Percentiles rank a stretch among this genome's conserved stretches.
Evolutionary conservation across 2,329 filamentous ascomycete genomes (phyloP).

Genomic region (Ophioceras dolichostomum): DNA sequence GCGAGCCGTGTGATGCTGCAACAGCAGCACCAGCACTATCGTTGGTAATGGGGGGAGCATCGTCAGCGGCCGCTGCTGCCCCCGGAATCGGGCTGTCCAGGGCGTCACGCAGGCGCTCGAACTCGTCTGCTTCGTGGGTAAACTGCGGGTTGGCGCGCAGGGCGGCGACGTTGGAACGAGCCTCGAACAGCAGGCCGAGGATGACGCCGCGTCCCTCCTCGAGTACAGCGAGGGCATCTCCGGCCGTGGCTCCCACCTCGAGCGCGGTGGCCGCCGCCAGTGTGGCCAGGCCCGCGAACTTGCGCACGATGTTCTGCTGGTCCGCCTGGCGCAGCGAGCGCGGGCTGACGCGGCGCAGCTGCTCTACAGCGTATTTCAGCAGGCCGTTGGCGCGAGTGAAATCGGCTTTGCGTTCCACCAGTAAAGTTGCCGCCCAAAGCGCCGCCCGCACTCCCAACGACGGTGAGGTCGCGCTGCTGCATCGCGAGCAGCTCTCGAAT

Average conservation of each 20-base stretch:
- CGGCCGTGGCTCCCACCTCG: not conserved
- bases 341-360: not conserved
- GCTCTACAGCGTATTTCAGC: not conserved
- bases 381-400: not conserved
- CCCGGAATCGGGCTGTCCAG: not conserved
- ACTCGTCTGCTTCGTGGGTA: not conserved
- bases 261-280: not conserved
- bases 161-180: not conserved
- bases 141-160: not conserved
- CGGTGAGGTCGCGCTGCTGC: not conserved
- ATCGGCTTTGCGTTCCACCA: not conserved
- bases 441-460: not conserved
- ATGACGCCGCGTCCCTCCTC: not conserved
- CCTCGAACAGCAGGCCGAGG: not conserved
- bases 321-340: not conserved
- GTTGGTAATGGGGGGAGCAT: too few relatives aligned
- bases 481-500: not conserved
- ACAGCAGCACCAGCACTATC: too few relatives aligned
- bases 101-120: not conserved
- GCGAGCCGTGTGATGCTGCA: too few relatives aligned
- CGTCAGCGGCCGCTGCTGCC: not conserved
- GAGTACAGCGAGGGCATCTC: not conserved
- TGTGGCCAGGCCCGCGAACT: not conserved
- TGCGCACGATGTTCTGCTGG: not conserved
- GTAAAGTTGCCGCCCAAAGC: not conserved